Evolutionary conservation across 2,329 filamentous ascomycete species (phyloP), one percentile per base, ranked within the genome.

Genomic region (Tolypocladium tundrense): DNA sequence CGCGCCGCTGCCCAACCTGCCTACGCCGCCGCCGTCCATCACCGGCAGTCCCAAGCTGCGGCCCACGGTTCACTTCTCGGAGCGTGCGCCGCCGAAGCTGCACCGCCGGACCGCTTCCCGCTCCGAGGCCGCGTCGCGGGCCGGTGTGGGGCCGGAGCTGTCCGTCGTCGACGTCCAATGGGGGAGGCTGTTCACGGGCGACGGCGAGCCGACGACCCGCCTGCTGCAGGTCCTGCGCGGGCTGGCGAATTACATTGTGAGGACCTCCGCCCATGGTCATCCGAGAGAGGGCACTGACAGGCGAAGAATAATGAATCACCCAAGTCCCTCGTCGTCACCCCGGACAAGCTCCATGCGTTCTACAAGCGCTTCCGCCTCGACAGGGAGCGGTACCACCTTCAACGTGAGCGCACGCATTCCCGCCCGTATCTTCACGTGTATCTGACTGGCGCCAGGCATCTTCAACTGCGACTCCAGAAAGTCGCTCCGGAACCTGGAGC

Each of bases 261-360:
- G 81, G 70, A 1, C 7, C 24, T 24, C 1, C 19, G 4, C 10
- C n/a, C 4, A 51, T 39, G 9, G 31, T 10, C 21, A 1, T 24
- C 19, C 7, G 3, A 27, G 11, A 41, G 51, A 53, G 2, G 53
- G 39, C 41, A 19, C 35, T 41, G 24, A 31, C 65, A 35, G 60
- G n/a, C 2, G 14, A 40, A 1, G 0, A 35, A 75, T 71, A 69
- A 71, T 57, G 63, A 62, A n/a, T 69, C 69, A 4, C 60, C 57
- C 40, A 64, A 67, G 55, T 70, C 68, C 1, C 56, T 93, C 19
- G 88, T 94, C 48, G 79, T 96, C 41, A 83, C 87, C 0, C 90
- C 91, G 0, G 75, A 83, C 6, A 94, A 94, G 73, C 81, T 96
- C 76, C 79, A 83, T 16, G 78, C 80, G 53, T 90, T 92, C 63